Conservation (phyloP, 1,139 yeast genomes). For the Lodderomyces pseudojiufengensis region DNA sequence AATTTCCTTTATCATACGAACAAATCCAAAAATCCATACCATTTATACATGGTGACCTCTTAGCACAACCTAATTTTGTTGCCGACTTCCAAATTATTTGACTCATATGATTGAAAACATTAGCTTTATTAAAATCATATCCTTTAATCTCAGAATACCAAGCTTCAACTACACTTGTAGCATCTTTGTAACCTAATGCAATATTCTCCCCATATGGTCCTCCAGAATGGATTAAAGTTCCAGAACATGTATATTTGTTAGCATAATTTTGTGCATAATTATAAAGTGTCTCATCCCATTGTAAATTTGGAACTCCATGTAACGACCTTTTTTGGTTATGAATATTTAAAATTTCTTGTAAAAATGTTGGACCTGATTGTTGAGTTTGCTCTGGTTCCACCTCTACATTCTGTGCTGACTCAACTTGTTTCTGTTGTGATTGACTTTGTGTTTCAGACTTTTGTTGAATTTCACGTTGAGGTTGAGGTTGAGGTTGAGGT, state of each 20-base stretch:
- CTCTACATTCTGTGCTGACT: too few species aligned
- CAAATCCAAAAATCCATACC: conserved; percentile 47
- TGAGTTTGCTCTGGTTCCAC: neutral
- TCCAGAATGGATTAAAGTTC: conserved; percentile 68
- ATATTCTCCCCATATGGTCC: conserved; percentile 85
- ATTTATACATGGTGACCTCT: conserved; percentile 39
- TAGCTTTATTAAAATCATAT: conserved; percentile 48
- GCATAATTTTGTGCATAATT: conserved; percentile 68
- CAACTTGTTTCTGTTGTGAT: conserved; percentile 8
- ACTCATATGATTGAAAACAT: conserved; percentile 65
- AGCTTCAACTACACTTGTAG: conserved; percentile 62
- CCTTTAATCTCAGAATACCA: conserved; percentile 74
- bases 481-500: conserved; percentile 1
- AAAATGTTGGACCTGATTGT: neutral
- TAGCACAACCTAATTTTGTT: conserved; percentile 68
- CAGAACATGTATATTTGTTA: conserved; percentile 65
- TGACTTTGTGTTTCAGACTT: conserved; percentile 4
- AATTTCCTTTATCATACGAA: conserved; percentile 46
- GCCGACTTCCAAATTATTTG: conserved; percentile 79
- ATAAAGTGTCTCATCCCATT: conserved; percentile 65
- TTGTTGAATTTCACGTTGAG: conserved; percentile 3
- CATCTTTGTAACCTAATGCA: too few species aligned
- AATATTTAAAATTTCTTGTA: conserved; percentile 26
- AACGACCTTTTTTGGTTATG: conserved; percentile 68
- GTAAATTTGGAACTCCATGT: conserved; percentile 55